Conservation (phyloP, 2,329 filamentous ascomycete species). For the Colletotrichum musicola region DNA sequence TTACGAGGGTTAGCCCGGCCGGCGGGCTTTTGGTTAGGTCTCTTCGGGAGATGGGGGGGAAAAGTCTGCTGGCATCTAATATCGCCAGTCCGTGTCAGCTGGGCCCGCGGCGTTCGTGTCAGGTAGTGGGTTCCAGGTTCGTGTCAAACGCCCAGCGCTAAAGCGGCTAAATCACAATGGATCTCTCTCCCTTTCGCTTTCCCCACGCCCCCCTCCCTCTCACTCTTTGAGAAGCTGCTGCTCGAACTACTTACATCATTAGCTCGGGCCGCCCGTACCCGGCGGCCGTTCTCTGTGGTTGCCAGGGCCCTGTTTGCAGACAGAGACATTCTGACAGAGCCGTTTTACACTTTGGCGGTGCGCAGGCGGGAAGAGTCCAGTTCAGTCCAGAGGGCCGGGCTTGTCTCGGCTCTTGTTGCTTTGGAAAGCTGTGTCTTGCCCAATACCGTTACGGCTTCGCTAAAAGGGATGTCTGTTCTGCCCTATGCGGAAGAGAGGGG, state of each 20-base stretch:
- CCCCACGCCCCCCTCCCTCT: background rate
- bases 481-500: background rate
- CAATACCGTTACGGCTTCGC: background rate
- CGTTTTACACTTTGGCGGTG: background rate
- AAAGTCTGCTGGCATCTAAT: conserved; percentile 19
- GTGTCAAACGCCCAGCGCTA: conserved; percentile 25
- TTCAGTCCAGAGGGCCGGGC: background rate
- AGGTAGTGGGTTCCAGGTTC: conserved; percentile 30
- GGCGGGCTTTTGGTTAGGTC: conserved; percentile 5
- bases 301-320: background rate
- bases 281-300: background rate
- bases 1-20: conserved; percentile 7
- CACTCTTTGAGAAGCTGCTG: background rate
- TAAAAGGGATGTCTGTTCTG: background rate
- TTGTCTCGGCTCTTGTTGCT: background rate
- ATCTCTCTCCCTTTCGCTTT: too few species aligned
- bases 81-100: conserved; percentile 6
- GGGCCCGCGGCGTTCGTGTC: conserved; percentile 23
- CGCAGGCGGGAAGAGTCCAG: background rate
- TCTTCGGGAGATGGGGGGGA: background rate
- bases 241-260: conserved; percentile 5
- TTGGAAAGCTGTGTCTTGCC: too few species aligned
- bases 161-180: conserved; percentile 15
- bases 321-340: too few species aligned
- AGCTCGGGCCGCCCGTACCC: conserved; percentile 24